phyloP scores from a whole-genome alignment of 176 grass and related monocot genomes.

The Echinochloa phyllopogon region DNA sequence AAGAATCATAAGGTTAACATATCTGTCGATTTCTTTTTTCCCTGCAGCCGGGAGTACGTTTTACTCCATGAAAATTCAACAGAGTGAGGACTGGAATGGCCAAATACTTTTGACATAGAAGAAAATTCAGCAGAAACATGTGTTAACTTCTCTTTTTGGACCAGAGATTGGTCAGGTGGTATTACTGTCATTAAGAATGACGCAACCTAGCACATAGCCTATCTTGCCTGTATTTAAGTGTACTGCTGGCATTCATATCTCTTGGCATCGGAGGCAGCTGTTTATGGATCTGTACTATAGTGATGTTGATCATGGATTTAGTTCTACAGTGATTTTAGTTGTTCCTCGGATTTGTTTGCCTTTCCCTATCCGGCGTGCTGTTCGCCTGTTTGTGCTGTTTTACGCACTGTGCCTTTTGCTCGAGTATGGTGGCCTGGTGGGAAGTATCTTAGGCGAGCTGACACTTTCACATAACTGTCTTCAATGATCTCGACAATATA shows the following conservation, averaged over 20 bases:
- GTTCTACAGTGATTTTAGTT: not conserved
- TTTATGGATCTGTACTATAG: not conserved
- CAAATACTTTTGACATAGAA: not conserved
- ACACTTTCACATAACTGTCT: no score
- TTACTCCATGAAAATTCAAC: constrained; percentile 78
- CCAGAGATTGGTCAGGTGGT: not conserved
- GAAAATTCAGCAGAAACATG: constrained; percentile 5
- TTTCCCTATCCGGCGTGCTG: not conserved
- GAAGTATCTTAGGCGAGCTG: not conserved
- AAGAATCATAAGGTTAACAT: not conserved
- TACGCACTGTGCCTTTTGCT: not conserved
- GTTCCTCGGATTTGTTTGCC: not conserved
- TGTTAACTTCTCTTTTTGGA: not conserved
- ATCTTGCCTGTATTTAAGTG: not conserved
- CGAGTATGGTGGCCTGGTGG: no score
- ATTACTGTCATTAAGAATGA: no score
- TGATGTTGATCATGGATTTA: not conserved
- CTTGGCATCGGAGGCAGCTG: not conserved
- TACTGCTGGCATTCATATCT: not conserved
- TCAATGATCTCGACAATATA: no score
- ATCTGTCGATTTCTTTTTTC: not conserved
- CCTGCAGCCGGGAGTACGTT: constrained; percentile 92
- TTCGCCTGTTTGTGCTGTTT: not conserved
- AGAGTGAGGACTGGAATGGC: constrained; percentile 34
- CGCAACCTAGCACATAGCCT: not conserved